Base-by-base conservation (phyloP, 2,329 filamentous ascomycete genomes). In the Lasiodiplodia gonubiensis region DNA sequence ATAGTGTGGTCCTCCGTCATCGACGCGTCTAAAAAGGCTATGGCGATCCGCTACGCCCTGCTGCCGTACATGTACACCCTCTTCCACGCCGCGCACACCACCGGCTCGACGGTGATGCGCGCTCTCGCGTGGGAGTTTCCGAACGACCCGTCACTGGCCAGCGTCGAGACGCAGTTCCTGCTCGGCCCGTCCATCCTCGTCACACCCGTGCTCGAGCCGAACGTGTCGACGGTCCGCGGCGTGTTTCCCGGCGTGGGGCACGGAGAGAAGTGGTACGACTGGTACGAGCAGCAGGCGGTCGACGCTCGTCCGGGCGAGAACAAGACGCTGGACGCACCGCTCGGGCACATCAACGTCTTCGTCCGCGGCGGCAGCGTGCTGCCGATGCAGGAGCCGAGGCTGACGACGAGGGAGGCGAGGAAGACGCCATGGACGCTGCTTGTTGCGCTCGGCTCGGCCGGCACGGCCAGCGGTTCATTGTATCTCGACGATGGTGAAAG, bases 401-500 rank as follows among this genome's bases (percentile, higher is more conserved):
- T 90, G 78, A 93, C 90, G 2, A 93, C 90, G 0, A 78, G 82
- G 0, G 87, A 87, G 42, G 86, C 84, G 23, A 84, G 90, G 42
- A 81, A 83, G 59, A 91, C 87, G 57, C 85, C 88, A 0, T 94
- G 90, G 89, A 86, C 86, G 8, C 70, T 94, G 49, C 80, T 93
- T 11, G 86, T 87, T 0, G 89, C 90, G 2, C 83, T 91, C 0
- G 83, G 85, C 69, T 72, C 74, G 1, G 73, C 84, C 18, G 87
- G 88, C 0, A 76, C 78, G 1, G 90, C 91, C 0, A 79, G 73
- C 2, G 91, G 91, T 0, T 76, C 80, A 21, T 77, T 94, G 35
- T 93, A 94, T 74, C 74, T 93, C 8, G 92, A 94, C 72, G 92
- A 94, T 71, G 91, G 92, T 1, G 89, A 90, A 78, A 91, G 88